phyloP scores from a whole-genome alignment of 176 grass and related monocot genomes.

The Neostapfia colusana region DNA sequence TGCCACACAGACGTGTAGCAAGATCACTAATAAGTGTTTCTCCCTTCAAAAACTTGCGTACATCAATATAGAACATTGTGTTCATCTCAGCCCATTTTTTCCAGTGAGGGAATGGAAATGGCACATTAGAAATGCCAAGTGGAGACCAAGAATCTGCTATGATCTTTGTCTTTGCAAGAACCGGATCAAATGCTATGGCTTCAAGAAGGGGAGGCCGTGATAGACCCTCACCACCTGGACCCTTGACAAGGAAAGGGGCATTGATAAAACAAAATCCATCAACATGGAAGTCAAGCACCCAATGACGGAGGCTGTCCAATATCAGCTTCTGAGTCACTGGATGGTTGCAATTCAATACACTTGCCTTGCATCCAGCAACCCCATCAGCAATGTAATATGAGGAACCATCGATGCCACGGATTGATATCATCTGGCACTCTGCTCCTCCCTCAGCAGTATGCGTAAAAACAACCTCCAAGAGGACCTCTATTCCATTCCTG shows the following conservation, averaged over 20 bases:
- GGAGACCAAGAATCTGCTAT: constrained; percentile 89
- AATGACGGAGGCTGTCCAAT: constrained; percentile 92
- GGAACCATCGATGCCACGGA: constrained; percentile 72
- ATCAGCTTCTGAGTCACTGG: constrained; percentile 72
- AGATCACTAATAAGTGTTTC: constrained; percentile 68
- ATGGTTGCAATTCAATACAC: constrained; percentile 66
- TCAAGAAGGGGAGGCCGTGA: constrained; percentile 74
- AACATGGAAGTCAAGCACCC: constrained; percentile 89
- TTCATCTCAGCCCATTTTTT: constrained; percentile 92
- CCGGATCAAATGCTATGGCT: constrained; percentile 83
- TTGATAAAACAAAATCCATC: constrained; percentile 95
- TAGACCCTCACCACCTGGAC: constrained; percentile 50
- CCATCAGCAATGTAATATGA: constrained; percentile 63
- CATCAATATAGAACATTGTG: constrained; percentile 64
- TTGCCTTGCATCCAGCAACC: constrained; percentile 34
- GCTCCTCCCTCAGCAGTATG: constrained; percentile 68
- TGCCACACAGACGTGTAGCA: constrained; percentile 86
- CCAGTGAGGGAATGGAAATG: constrained; percentile 91
- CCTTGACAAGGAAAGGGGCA: constrained; percentile 69
- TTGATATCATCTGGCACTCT: constrained; percentile 57
- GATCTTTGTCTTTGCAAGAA: constrained; percentile 87
- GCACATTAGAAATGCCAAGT: constrained; percentile 53
- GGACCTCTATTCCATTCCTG: constrained; percentile 74
- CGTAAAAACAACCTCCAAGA: constrained; percentile 77
- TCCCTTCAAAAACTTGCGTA: constrained; percentile 77